Base-by-base conservation (phyloP, 2,329 filamentous ascomycete genomes). In the Pseudogymnoascus sp. region DNA sequence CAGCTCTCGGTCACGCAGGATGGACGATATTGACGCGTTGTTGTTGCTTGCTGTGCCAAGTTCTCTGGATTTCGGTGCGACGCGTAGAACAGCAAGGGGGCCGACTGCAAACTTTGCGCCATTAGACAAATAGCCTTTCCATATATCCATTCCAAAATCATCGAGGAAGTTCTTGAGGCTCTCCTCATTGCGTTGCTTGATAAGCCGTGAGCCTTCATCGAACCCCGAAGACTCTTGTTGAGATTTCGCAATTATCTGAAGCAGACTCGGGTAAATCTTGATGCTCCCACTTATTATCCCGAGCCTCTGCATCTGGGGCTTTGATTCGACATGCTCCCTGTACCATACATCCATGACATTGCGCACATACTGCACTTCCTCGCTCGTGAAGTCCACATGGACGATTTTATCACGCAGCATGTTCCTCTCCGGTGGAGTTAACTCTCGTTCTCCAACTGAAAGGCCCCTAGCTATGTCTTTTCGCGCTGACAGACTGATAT, bases 1-100 rank as follows among this genome's bases (percentile, higher is more conserved):
- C 2, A 67, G 37, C 61, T 72, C 70, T 5, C 71, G 69, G 25
- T 68, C 63, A 58, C 67, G 63, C 12, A 70, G 36, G 9, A 68
- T 64, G 13, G 64, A 48, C 8, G 62, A 60, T 21, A 67, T 60
- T 3, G 63, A 61, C 5, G 40, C 9, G 35, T 29, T 48, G 6
- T 10, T 33, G 9, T 21, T 31, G 9, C n/a, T 13, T 40, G 13
- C 35, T 18, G 21, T 39, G 21, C 18, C 27, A 25, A 35, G 9
- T 45, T 25, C 48, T 27, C 36, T 21, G 8, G 40, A n/a, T 37
- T 36, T 59, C 33, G 60, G 61, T 5, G 35, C 29, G 12, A 29
- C 36, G 21, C 36, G 31, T 2, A 40, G 8, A 2, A 29, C 21
- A 9, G 9, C 9, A 35, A 10, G 4, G 1, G 36, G 8, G 5